Evolutionary conservation across 257 asterid genomes (phyloP).

Genomic region (Linaria vulgaris): DNA sequence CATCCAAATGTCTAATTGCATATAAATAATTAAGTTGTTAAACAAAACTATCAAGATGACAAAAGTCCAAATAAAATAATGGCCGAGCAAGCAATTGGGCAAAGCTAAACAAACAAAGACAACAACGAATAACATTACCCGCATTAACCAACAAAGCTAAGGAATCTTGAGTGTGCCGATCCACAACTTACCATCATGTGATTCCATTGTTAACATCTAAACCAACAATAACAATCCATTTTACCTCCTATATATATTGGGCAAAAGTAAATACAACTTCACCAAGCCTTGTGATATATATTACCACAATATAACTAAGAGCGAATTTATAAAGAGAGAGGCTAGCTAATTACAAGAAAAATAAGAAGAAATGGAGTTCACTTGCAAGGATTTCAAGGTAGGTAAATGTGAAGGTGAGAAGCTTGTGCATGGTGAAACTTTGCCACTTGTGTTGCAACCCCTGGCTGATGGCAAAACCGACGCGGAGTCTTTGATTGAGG

Average conservation of each 20-base stretch:
- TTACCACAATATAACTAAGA: not conserved
- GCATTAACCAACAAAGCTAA: conserved; percentile 9
- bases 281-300: conserved; percentile 3
- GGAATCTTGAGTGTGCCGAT: not conserved
- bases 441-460: conserved; percentile 71
- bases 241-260: conserved; percentile 23
- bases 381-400: conserved; percentile 64
- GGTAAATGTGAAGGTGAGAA: conserved; percentile 86
- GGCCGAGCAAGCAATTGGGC: not conserved
- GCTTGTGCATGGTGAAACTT: conserved; percentile 62
- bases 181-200: conserved; percentile 2
- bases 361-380: conserved; percentile 46
- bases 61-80: too few species aligned
- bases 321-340: not conserved
- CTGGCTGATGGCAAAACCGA: conserved; percentile 30
- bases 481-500: conserved; percentile 34
- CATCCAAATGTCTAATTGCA: not conserved
- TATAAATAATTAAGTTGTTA: not conserved
- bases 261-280: not conserved
- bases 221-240: not conserved
- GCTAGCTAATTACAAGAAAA: not conserved
- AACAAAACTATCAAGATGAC: not conserved
- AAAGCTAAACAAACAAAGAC: not conserved
- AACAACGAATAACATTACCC: not conserved
- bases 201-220: conserved; percentile 14